Percentiles rank a stretch among this genome's conserved stretches.
These are phyloP conservation scores for Chalaropsis ovoidea DNA, from an alignment of 2,329 filamentous ascomycete species.

Conservation along the genomic window DNA sequence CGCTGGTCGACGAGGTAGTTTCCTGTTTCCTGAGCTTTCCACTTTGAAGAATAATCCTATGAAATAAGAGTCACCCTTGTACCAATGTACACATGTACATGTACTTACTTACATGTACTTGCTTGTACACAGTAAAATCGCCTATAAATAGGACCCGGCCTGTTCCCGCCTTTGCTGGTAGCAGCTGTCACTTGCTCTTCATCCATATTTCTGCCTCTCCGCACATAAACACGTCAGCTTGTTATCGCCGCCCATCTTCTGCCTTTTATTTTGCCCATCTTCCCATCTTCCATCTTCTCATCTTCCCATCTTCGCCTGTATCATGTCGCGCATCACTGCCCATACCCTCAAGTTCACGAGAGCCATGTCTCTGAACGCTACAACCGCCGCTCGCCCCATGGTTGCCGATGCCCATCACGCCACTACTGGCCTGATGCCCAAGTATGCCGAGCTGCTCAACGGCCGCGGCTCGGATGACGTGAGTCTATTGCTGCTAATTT, in stretches of 20 bases:
- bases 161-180: not conserved
- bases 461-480: constrained; percentile 35
- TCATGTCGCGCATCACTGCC: constrained; percentile 43
- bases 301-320: constrained; percentile 16
- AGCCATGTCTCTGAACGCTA: constrained; percentile 35
- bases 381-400: constrained; percentile 33
- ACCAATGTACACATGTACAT: constrained; percentile 11
- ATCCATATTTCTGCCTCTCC: not conserved
- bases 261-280: not conserved
- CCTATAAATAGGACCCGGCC: constrained; percentile 6
- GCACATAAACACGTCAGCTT: not conserved
- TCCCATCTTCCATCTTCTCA: not conserved
- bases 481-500: constrained; percentile 27
- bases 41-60: too few species aligned
- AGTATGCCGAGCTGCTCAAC: constrained; percentile 40
- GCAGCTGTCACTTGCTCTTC: not conserved
- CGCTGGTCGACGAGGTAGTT: not conserved
- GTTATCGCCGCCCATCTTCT: not conserved
- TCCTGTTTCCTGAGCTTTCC: not conserved
- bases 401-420: constrained; percentile 32
- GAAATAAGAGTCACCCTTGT: not conserved
- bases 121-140: too few species aligned
- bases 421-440: constrained; percentile 37
- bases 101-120: not conserved
- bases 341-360: constrained; percentile 43